These are phyloP conservation scores for Citrus inodora DNA, from an alignment of 345 rosid species.

Conservation along the genomic window DNA sequence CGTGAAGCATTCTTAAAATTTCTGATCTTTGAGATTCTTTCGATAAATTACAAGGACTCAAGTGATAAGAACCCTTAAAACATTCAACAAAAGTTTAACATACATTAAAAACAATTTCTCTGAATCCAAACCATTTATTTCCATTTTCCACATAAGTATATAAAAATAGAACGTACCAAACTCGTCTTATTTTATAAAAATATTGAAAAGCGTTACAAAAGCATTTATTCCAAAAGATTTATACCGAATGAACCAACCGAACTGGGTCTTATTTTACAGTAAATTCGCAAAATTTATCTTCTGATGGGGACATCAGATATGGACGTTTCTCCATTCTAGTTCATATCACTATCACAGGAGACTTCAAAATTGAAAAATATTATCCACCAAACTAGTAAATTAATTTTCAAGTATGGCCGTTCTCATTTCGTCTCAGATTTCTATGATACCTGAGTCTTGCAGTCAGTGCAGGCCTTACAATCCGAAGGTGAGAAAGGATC, in stretches of 20 bases:
- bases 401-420: background rate
- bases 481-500: slow-evolving; percentile 35
- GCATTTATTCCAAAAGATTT: too few species aligned
- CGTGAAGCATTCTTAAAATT: too few species aligned
- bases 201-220: too few species aligned
- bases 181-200: too few species aligned
- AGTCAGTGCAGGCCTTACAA: slow-evolving; percentile 32
- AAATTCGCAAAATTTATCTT: background rate
- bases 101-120: too few species aligned
- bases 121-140: too few species aligned
- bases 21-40: too few species aligned
- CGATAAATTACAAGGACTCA: too few species aligned
- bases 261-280: background rate
- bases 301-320: background rate
- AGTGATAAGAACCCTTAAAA: too few species aligned
- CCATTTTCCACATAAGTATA: too few species aligned
- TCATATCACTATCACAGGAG: background rate
- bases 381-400: background rate
- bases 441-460: slow-evolving; percentile 27
- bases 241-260: background rate
- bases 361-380: background rate
- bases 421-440: slow-evolving; percentile 26
- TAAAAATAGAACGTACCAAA: too few species aligned
- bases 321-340: background rate
- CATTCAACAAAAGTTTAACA: too few species aligned